Percentiles rank a stretch among this genome's conserved stretches.
Evolutionary conservation across 257 asterid genomes (phyloP).

Genomic region (Nicotiana tomentosiformis): DNA sequence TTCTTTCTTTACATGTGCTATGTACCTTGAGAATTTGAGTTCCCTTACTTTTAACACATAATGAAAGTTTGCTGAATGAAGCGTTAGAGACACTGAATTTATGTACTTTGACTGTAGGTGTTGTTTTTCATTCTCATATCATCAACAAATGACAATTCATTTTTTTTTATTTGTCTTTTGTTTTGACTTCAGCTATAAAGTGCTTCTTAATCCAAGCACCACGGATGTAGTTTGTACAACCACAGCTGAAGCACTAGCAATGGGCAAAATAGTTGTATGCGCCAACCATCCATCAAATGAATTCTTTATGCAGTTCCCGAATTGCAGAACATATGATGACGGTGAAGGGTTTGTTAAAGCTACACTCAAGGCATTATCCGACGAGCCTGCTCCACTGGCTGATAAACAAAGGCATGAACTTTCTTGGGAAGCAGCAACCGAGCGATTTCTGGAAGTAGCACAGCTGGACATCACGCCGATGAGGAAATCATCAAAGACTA

Average conservation of each 20-base stretch:
- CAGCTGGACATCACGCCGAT: conserved; percentile 39
- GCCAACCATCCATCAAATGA: conserved; percentile 94
- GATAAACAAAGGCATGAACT: conserved; percentile 76
- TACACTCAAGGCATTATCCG: conserved; percentile 55
- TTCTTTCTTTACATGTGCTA: background rate
- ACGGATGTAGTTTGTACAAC: conserved; percentile 98
- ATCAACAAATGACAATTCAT: background rate
- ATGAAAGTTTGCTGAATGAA: background rate
- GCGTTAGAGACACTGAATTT: background rate
- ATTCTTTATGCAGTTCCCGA: conserved; percentile 96
- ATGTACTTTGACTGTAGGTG: background rate
- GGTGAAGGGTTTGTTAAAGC: conserved; percentile 67
- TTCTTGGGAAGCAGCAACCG: conserved; percentile 98
- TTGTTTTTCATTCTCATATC: background rate
- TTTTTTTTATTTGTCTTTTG: background rate
- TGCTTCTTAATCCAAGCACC: conserved; percentile 94
- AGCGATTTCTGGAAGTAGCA: conserved; percentile 67
- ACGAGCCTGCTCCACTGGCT: conserved; percentile 66
- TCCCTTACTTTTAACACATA: background rate
- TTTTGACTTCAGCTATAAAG: conserved; percentile 63
- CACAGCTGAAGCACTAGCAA: conserved; percentile 93
- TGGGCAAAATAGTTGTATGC: conserved; percentile 95
- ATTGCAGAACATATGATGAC: conserved; percentile 72
- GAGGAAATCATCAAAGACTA: conserved; percentile 36
- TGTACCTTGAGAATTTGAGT: background rate